phyloP scores from a whole-genome alignment of 2,329 filamentous ascomycete species.

The Tolypocladium amazonense region DNA sequence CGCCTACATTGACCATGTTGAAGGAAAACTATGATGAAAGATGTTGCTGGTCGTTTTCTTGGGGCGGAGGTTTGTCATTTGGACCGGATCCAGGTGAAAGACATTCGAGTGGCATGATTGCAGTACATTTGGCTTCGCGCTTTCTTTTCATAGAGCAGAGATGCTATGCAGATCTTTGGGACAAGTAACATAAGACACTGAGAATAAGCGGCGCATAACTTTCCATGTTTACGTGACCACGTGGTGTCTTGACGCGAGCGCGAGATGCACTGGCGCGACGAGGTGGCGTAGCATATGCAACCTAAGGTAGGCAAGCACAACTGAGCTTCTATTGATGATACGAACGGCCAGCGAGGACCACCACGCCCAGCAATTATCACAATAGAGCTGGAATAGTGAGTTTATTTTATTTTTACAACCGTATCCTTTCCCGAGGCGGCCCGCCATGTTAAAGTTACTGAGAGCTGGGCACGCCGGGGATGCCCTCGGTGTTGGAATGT shows the following conservation, averaged over 20 bases:
- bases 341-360: background rate
- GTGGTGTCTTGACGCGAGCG: no score
- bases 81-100: constrained; percentile 24
- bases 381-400: background rate
- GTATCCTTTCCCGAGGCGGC: background rate
- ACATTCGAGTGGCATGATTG: constrained; percentile 20
- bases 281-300: background rate
- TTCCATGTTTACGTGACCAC: background rate
- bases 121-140: constrained; percentile 22
- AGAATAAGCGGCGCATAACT: constrained; percentile 2
- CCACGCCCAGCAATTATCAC: background rate
- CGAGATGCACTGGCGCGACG: no score
- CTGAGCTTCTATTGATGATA: background rate
- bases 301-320: background rate
- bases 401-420: background rate
- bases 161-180: constrained; percentile 19
- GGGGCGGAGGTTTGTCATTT: constrained; percentile 13
- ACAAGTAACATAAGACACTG: constrained; percentile 18
- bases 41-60: constrained; percentile 6
- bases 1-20: constrained; percentile 9
- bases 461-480: constrained; percentile 3
- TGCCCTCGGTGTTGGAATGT: constrained; percentile 22
- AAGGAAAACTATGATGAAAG: constrained; percentile 6
- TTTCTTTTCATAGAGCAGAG: constrained; percentile 22
- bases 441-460: background rate